A percentile compares a stretch with the other conserved stretches of the same genome.
Conservation (phyloP, 1,284 basidiomycete species). For the Cutaneotrichosporon arboriforme region DNA sequence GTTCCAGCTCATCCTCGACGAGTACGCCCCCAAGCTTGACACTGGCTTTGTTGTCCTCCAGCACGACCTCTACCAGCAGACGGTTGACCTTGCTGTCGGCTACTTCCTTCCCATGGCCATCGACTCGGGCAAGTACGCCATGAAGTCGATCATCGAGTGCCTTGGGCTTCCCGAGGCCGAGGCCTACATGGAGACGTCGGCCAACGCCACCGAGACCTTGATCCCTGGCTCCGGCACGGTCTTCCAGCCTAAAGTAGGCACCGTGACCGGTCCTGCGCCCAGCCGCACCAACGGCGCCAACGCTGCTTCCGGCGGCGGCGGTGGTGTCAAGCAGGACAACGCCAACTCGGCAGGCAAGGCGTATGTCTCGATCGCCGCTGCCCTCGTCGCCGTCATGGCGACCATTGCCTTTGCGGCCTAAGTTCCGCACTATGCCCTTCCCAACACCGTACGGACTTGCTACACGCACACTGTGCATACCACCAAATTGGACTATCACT, state of each 20-base stretch:
- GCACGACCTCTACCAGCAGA: conserved; percentile 78
- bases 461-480: no score
- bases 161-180: conserved; percentile 50
- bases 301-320: background rate
- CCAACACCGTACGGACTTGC: no score
- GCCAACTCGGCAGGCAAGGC: background rate
- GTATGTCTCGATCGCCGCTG: background rate
- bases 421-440: background rate
- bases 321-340: background rate
- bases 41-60: conserved; percentile 80
- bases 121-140: conserved; percentile 55
- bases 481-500: no score
- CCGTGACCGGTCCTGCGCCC: conserved; percentile 27
- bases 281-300: conserved; percentile 9
- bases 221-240: conserved; percentile 19
- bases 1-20: conserved; percentile 48
- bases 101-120: conserved; percentile 69
- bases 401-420: conserved; percentile 5
- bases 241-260: conserved; percentile 36
- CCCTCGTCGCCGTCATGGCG: background rate
- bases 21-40: conserved; percentile 39
- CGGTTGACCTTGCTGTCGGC: conserved; percentile 79
- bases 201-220: conserved; percentile 37
- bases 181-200: conserved; percentile 48
- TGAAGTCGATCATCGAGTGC: conserved; percentile 61